Base-by-base conservation (phyloP, 2,329 filamentous ascomycete species). In the Pseudogymnoascus sp. region DNA sequence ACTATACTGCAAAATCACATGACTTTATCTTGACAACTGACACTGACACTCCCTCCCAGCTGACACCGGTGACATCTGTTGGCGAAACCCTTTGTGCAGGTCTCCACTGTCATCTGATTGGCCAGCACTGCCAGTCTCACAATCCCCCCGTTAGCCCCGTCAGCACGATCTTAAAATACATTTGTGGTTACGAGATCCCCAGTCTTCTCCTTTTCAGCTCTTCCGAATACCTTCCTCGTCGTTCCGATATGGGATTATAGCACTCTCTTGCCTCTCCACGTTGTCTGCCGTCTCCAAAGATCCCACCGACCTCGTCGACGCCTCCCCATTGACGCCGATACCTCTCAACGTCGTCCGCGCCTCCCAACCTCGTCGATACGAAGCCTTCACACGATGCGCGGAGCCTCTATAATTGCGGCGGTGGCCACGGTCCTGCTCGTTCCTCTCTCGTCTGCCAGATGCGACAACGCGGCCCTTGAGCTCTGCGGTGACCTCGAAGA, bases 401-500 rank as follows among this genome's bases (percentile, higher is more conserved):
- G 47, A 54, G 47, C 47, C 26, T 54, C 47, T 33, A 33, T 54
- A 54, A 17, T 54, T 21, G 47, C 9, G 9, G 47, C 29, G 11
- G 47, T 54, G 26, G 47, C 47, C 47, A 54, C 47, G n/a, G 47
- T n/a, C 29, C 47, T 54, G 47, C 47, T 54, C 47, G 15, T 54
- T 33, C 47, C 47, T 9, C 47, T 54, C 47, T 17, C 47, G 5
- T 54, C 47, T 6, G 47, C 47, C 47, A 54, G 26, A 11, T 44
- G 40, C 40, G 21, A 21, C 40, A 26, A 44, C 26, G 40, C 40
- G 3, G 40, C 40, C 13, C 24, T 44, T 26, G 40, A 21, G n/a
- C 21, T 21, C 21, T 44, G 40, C 7, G 40, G 40, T 7, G 40
- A 44, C 13, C 10, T 44, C 40, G 10, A 44, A 21, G 40, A 44